These are phyloP conservation scores for Nannochloris sp. DNA, from an alignment of 139 green algal genomes.

Conservation along the genomic window DNA sequence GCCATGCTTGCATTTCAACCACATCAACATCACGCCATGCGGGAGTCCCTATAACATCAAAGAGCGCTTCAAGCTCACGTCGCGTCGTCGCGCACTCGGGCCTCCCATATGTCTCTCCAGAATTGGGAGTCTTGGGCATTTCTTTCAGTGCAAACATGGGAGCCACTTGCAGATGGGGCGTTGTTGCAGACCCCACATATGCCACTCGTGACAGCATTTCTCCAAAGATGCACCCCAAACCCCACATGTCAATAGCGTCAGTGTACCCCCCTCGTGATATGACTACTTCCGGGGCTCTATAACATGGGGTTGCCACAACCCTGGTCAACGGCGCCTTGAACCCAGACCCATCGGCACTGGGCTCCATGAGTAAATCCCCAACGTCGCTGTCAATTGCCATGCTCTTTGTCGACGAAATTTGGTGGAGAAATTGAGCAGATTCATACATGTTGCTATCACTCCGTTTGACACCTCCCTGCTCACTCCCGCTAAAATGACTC, in stretches of 20 bases:
- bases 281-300: conserved; percentile 43
- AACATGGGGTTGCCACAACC: conserved; percentile 49
- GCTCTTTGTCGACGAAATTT: neutral
- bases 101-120: conserved; percentile 31
- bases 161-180: conserved; percentile 63
- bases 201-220: conserved; percentile 79
- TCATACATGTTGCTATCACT: neutral
- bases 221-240: conserved; percentile 76
- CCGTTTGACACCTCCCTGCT: conserved; percentile 8
- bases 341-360: neutral
- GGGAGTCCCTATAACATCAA: conserved; percentile 82
- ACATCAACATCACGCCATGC: conserved; percentile 64
- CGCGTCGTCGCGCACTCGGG: conserved; percentile 34
- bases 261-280: conserved; percentile 66
- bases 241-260: conserved; percentile 68
- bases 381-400: neutral
- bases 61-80: conserved; percentile 71
- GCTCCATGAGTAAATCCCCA: neutral
- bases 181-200: conserved; percentile 54
- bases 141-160: conserved; percentile 69
- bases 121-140: conserved; percentile 44
- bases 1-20: conserved; percentile 55
- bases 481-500: neutral
- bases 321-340: conserved; percentile 59
- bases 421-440: neutral